Conservation (phyloP, 2,329 filamentous ascomycete genomes). For the Tolypocladium cylindrosporum region DNA sequence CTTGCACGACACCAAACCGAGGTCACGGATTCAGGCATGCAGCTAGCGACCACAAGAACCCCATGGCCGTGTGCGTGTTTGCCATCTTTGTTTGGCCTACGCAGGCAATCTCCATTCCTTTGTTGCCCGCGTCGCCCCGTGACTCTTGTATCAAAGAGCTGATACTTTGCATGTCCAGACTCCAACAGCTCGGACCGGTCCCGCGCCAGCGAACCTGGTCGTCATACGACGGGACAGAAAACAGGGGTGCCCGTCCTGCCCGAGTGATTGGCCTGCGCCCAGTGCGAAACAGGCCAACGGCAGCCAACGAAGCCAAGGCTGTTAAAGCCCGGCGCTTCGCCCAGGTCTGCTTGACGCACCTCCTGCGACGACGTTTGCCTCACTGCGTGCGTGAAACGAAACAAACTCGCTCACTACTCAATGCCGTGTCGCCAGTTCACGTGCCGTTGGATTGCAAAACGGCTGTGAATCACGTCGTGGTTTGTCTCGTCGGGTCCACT, state of each 20-base stretch:
- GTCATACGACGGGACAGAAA: background rate
- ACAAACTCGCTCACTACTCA: background rate
- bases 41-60: background rate
- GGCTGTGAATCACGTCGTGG: background rate
- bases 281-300: background rate
- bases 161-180: background rate
- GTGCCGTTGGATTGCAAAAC: background rate
- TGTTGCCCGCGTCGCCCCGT: background rate
- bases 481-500: background rate
- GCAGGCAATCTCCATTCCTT: background rate
- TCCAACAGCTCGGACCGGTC: background rate
- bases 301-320: background rate
- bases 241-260: background rate
- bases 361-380: slow-evolving; percentile 1
- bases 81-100: background rate
- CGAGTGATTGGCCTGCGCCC: background rate
- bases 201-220: background rate
- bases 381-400: background rate
- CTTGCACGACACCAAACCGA: background rate
- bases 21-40: background rate
- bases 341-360: background rate
- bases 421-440: background rate
- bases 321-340: background rate
- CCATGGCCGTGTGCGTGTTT: background rate
- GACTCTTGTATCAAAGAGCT: background rate